Percentiles rank a stretch among this genome's conserved stretches.
These are phyloP conservation scores for Ceratorhiza oryzae-sativae DNA, from an alignment of 1,284 basidiomycete species.

Conservation along the genomic window DNA sequence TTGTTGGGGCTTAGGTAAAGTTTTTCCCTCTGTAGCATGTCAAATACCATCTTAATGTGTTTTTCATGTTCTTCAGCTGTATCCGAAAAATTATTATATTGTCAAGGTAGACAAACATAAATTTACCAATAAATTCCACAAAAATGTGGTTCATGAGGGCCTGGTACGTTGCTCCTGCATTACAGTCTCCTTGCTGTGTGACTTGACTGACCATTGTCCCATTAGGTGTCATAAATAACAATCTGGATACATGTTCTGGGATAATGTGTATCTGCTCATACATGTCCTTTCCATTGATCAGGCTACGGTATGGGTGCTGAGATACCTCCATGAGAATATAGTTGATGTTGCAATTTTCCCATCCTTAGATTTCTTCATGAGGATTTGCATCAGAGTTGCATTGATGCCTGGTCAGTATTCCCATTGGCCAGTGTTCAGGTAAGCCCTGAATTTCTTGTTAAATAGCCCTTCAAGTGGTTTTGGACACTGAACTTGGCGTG, in stretches of 20 bases:
- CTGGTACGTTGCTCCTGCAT: conserved; percentile 47
- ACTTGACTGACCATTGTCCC: conserved; percentile 50
- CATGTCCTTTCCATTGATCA: conserved; percentile 49
- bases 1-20: conserved; percentile 46
- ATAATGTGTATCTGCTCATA: conserved; percentile 52
- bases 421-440: conserved; percentile 48
- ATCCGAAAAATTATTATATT: conserved; percentile 48
- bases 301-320: conserved; percentile 44
- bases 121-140: conserved; percentile 45
- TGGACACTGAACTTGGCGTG: conserved; percentile 50
- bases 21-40: conserved; percentile 47
- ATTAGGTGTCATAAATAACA: conserved; percentile 39
- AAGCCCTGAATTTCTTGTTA: conserved; percentile 45
- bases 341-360: conserved; percentile 47
- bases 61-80: conserved; percentile 46
- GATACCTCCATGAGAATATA: conserved; percentile 48
- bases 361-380: too few relatives aligned
- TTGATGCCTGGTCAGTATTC: conserved; percentile 46
- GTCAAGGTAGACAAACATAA: conserved; percentile 42
- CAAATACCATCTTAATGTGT: conserved; percentile 49
- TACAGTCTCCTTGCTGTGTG: conserved; percentile 51
- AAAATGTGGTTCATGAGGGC: conserved; percentile 50
- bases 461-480: conserved; percentile 49
- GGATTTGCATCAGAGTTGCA: conserved; percentile 48
- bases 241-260: conserved; percentile 46